Percentiles rank a stretch among this genome's conserved stretches.
phyloP scores from a whole-genome alignment of 805 yeast species.

The Lachancea meyersii region DNA sequence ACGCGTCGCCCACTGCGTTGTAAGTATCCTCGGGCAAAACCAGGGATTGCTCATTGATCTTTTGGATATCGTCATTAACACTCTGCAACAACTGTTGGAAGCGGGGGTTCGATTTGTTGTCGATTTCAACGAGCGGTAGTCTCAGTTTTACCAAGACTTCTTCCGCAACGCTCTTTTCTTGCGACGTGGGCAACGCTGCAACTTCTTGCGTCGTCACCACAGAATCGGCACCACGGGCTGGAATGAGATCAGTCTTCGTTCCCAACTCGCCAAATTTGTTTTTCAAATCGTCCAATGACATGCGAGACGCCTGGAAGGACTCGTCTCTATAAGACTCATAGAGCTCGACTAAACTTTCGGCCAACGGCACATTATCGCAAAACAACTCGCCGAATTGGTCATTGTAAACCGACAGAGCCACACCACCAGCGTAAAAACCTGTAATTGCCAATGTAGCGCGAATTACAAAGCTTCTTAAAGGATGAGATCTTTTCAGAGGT shows the following conservation, averaged over 20 bases:
- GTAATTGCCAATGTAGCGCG: slow-evolving; percentile 31
- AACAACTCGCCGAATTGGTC: slow-evolving; percentile 58
- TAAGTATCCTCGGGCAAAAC: slow-evolving; percentile 21
- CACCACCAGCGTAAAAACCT: slow-evolving; percentile 51
- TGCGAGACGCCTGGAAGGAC: slow-evolving; percentile 14
- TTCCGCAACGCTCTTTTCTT: slow-evolving; percentile 2
- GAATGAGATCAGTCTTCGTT: slow-evolving; percentile 10
- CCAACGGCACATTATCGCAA: slow-evolving; percentile 59
- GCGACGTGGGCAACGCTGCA: slow-evolving; percentile 3
- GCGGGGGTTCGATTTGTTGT: background rate
- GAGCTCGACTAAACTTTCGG: slow-evolving; percentile 46
- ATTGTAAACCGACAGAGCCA: slow-evolving; percentile 48
- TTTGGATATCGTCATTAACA: slow-evolving; percentile 32
- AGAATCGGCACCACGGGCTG: slow-evolving; percentile 11
- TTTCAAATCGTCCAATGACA: slow-evolving; percentile 22
- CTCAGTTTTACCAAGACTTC: slow-evolving; percentile 4
- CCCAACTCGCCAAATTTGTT: slow-evolving; percentile 21
- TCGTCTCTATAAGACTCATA: slow-evolving; percentile 37
- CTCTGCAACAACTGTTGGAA: slow-evolving; percentile 14
- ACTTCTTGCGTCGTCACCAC: slow-evolving; percentile 2
- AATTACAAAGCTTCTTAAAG: slow-evolving; percentile 30
- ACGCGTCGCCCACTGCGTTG: slow-evolving; percentile 12
- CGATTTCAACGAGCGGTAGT: slow-evolving; percentile 3
- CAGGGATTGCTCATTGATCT: slow-evolving; percentile 34
- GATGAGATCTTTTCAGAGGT: slow-evolving; percentile 13